Percentiles rank a stretch among this genome's conserved stretches.
phyloP scores from a whole-genome alignment of 805 yeast species.

The Candida maris region DNA sequence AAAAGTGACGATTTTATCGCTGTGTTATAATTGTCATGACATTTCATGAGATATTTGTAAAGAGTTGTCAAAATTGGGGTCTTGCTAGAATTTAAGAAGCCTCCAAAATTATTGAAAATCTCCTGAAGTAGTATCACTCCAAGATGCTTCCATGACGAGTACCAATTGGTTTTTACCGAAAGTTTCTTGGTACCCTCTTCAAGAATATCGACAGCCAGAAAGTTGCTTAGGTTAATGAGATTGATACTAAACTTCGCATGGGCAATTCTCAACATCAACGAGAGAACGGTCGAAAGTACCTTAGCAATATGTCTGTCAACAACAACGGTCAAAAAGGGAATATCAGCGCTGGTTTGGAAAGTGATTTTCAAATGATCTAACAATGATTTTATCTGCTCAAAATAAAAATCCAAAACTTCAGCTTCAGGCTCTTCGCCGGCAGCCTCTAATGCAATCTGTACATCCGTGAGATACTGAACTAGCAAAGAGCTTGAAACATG shows the following conservation, averaged over 20 bases:
- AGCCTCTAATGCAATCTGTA: slow-evolving; percentile 10
- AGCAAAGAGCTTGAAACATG: slow-evolving; percentile 12
- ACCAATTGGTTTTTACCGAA: slow-evolving; percentile 32
- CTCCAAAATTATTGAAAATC: slow-evolving; percentile 31
- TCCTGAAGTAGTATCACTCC: slow-evolving; percentile 27
- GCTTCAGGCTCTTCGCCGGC: slow-evolving; percentile 4
- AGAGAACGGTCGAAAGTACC: slow-evolving; percentile 19
- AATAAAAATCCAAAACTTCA: slow-evolving; percentile 20
- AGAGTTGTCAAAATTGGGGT: slow-evolving; percentile 22
- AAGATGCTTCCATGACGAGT: slow-evolving; percentile 29
- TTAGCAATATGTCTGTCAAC: slow-evolving; percentile 25
- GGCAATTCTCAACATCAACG: slow-evolving; percentile 27
- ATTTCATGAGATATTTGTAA: slow-evolving; percentile 32
- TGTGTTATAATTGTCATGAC: slow-evolving; percentile 32
- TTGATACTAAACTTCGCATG: slow-evolving; percentile 31
- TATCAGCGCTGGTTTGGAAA: slow-evolving; percentile 20
- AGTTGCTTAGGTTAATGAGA: slow-evolving; percentile 28
- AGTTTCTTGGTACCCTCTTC: slow-evolving; percentile 24
- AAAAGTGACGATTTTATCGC: slow-evolving; percentile 29
- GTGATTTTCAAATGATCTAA: slow-evolving; percentile 19
- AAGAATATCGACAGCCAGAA: slow-evolving; percentile 19
- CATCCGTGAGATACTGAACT: slow-evolving; percentile 16
- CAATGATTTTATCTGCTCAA: slow-evolving; percentile 23
- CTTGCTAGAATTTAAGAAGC: slow-evolving; percentile 33
- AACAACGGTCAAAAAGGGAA: slow-evolving; percentile 23